Conservation (phyloP, 2,329 filamentous ascomycete genomes). For the Mollisia scopiformis region DNA sequence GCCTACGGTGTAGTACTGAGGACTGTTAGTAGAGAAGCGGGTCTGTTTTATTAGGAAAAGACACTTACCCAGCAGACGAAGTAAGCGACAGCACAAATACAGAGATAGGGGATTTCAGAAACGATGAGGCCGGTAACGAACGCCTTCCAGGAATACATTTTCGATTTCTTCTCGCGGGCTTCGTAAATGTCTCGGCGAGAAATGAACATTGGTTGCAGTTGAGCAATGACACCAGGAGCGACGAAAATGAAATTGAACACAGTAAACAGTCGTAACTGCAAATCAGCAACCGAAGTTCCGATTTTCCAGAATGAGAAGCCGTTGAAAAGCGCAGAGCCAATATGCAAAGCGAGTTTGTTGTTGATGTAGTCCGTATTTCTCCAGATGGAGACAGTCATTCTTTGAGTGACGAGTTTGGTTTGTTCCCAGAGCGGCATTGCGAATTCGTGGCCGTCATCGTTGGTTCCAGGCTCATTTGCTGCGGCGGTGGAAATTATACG, state of each 20-base stretch:
- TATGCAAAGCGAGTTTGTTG: conserved; percentile 54
- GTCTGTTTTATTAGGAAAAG: too few species aligned
- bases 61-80: conserved; percentile 57
- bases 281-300: conserved; percentile 50
- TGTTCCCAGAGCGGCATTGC: conserved; percentile 53
- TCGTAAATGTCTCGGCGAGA: conserved; percentile 60
- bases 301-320: conserved; percentile 66
- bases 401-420: conserved; percentile 44
- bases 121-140: conserved; percentile 57
- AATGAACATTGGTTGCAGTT: conserved; percentile 62
- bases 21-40: too few species aligned
- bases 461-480: conserved; percentile 36
- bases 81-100: conserved; percentile 48
- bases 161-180: conserved; percentile 60
- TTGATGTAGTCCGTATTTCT: conserved; percentile 62
- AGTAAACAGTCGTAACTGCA: conserved; percentile 60
- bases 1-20: conserved; percentile 62
- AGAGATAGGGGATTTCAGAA: conserved; percentile 49
- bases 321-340: conserved; percentile 59
- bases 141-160: conserved; percentile 63
- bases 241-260: conserved; percentile 68
- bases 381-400: conserved; percentile 54
- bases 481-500: conserved; percentile 54
- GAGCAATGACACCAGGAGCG: conserved; percentile 58
- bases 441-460: conserved; percentile 50